Conservation (phyloP, 2,329 filamentous ascomycete genomes). For the Colletotrichum somersetense region DNA sequence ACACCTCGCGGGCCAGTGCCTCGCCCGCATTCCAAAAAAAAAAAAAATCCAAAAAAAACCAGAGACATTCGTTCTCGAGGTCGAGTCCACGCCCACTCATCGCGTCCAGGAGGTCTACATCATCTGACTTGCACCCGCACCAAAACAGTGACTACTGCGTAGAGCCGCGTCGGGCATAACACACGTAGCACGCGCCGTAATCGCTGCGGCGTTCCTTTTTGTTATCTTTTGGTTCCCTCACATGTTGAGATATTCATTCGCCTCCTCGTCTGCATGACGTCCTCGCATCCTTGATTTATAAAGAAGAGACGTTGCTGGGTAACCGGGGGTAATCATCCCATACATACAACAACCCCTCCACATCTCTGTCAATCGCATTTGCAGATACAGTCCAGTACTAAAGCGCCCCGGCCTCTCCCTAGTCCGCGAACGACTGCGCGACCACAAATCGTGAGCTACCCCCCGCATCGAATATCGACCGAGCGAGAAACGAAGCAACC, state of each 20-base stretch:
- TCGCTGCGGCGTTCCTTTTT: not conserved
- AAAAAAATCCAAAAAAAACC: conserved; percentile 21
- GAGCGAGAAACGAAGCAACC: conserved; percentile 27
- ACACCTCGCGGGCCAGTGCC: conserved; percentile 33
- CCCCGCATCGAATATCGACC: conserved; percentile 4
- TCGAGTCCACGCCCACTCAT: conserved; percentile 28
- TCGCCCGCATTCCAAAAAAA: conserved; percentile 28
- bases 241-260: not conserved
- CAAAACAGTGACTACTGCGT: not conserved
- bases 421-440: conserved; percentile 11
- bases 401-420: not conserved
- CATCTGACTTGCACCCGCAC: conserved; percentile 29
- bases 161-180: not conserved
- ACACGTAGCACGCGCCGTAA: conserved; percentile 17
- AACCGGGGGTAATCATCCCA: conserved; percentile 21
- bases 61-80: conserved; percentile 38
- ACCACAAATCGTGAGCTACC: not conserved
- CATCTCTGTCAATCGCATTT: conserved; percentile 15
- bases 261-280: conserved; percentile 28
- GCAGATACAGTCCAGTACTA: not conserved
- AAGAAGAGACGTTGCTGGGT: conserved; percentile 39
- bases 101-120: conserved; percentile 22
- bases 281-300: conserved; percentile 37
- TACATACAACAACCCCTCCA: conserved; percentile 26
- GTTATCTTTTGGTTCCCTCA: not conserved